Percentiles rank a stretch among this genome's conserved stretches.
These are phyloP conservation scores for Bondarzewia mesenterica DNA, from an alignment of 1,284 basidiomycete species.

Conservation along the genomic window DNA sequence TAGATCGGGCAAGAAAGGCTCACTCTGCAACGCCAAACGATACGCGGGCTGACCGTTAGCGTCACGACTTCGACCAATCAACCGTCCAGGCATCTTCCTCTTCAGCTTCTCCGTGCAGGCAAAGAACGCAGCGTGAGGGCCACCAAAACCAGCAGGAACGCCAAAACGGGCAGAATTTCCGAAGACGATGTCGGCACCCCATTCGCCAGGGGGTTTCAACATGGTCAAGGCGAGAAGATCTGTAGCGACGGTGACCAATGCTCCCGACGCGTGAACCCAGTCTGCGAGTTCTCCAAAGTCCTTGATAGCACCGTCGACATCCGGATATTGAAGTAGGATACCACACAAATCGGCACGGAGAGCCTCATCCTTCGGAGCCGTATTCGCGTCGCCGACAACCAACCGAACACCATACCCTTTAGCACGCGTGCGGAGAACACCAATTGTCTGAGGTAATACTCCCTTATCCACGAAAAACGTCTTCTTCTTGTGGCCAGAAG, in stretches of 20 bases:
- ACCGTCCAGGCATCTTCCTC: slow-evolving; percentile 93
- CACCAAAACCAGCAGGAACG: slow-evolving; percentile 86
- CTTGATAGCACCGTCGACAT: slow-evolving; percentile 80
- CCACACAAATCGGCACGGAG: slow-evolving; percentile 71
- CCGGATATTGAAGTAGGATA: slow-evolving; percentile 87
- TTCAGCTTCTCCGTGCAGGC: slow-evolving; percentile 90
- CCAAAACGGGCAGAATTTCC: slow-evolving; percentile 96
- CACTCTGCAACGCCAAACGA: slow-evolving; percentile 89
- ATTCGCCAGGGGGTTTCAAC: slow-evolving; percentile 95
- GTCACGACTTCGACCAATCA: slow-evolving; percentile 90
- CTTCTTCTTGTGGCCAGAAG: slow-evolving; percentile 65
- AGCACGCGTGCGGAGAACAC: slow-evolving; percentile 81
- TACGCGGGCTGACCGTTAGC: slow-evolving; percentile 82
- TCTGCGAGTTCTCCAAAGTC: slow-evolving; percentile 70
- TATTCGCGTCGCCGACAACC: slow-evolving; percentile 53
- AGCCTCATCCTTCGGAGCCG: slow-evolving; percentile 45
- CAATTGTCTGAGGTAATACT: slow-evolving; percentile 81
- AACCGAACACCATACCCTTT: slow-evolving; percentile 86
- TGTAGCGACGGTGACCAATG: slow-evolving; percentile 80
- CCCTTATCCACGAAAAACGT: slow-evolving; percentile 80
- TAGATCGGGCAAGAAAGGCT: slow-evolving; percentile 20
- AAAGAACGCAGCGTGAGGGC: slow-evolving; percentile 94
- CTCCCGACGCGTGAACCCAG: slow-evolving; percentile 70
- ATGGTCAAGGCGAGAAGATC: slow-evolving; percentile 91
- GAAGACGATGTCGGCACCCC: slow-evolving; percentile 95